Conservation (phyloP, 1,284 basidiomycete species). For the Mycena sp. region DNA sequence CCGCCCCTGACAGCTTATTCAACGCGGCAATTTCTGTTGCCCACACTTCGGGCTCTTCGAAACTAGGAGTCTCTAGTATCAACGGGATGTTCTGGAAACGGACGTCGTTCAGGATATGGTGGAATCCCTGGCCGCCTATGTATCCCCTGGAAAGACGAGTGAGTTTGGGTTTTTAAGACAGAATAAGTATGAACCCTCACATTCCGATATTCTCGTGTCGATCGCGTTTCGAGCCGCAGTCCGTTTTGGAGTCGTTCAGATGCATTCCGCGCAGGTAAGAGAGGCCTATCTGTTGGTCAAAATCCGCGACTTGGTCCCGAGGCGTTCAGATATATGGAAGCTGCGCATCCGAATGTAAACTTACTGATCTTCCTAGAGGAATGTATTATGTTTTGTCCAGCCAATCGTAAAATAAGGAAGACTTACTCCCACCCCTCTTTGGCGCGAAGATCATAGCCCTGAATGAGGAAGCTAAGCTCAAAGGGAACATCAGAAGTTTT, state of each 20-base stretch:
- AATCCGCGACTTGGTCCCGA: slow-evolving; percentile 57
- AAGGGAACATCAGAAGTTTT: neutral
- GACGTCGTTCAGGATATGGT: slow-evolving; percentile 74
- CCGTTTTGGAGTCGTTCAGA: slow-evolving; percentile 84
- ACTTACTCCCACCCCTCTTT: slow-evolving; percentile 72
- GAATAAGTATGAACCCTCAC: slow-evolving; percentile 49
- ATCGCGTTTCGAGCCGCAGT: slow-evolving; percentile 74
- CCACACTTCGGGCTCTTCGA: slow-evolving; percentile 71
- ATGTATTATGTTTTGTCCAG: slow-evolving; percentile 39
- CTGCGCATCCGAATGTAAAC: slow-evolving; percentile 30
- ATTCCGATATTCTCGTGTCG: slow-evolving; percentile 87
- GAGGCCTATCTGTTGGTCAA: slow-evolving; percentile 75
- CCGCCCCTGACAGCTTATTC: slow-evolving; percentile 52
- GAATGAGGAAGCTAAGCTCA: neutral
- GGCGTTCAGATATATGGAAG: neutral
- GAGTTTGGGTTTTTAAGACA: neutral
- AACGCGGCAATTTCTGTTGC: slow-evolving; percentile 73
- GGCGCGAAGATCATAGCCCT: slow-evolving; percentile 86
- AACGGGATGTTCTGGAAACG: slow-evolving; percentile 79
- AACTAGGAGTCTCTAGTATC: slow-evolving; percentile 83
- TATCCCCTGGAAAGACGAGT: slow-evolving; percentile 60
- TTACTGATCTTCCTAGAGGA: slow-evolving; percentile 2
- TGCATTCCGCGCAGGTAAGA: slow-evolving; percentile 84
- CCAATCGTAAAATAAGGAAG: neutral
- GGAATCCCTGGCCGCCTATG: slow-evolving; percentile 73